Conservation (phyloP, 1,284 basidiomycete species). For the Rhodotorula sp. region DNA sequence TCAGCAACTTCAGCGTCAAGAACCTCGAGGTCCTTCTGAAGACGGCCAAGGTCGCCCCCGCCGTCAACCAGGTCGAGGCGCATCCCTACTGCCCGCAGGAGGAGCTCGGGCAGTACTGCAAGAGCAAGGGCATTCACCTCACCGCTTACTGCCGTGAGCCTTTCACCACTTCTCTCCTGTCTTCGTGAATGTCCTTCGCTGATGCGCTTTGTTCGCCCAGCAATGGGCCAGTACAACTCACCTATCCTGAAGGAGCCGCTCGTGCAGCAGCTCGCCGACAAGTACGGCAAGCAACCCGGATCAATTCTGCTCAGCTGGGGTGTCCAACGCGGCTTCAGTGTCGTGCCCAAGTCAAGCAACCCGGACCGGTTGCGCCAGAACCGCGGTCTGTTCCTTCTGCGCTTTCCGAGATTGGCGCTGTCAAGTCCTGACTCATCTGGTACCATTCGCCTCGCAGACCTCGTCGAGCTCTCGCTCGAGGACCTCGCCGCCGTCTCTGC, state of each 20-base stretch:
- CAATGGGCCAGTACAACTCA: slow-evolving; percentile 5
- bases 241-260: slow-evolving; percentile 9
- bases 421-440: not conserved
- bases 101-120: slow-evolving; percentile 66
- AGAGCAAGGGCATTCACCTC: slow-evolving; percentile 67
- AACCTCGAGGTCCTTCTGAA: slow-evolving; percentile 50
- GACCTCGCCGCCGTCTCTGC: not conserved
- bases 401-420: not conserved
- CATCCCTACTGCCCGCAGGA: slow-evolving; percentile 59
- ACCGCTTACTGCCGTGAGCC: slow-evolving; percentile 80
- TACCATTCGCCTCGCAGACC: not conserved
- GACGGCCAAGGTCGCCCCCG: slow-evolving; percentile 65
- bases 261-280: not conserved
- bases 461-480: not conserved
- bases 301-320: slow-evolving; percentile 8
- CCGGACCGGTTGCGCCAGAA: slow-evolving; percentile 1
- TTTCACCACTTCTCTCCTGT: slow-evolving; percentile 65
- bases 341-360: slow-evolving; percentile 18
- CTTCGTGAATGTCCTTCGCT: slow-evolving; percentile 53
- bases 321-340: slow-evolving; percentile 11
- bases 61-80: slow-evolving; percentile 59
- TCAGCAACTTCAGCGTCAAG: slow-evolving; percentile 36
- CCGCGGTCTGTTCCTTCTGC: slow-evolving; percentile 1
- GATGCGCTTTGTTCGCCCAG: not conserved
- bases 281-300: slow-evolving; percentile 1